These are phyloP conservation scores for Trichodelitschia bisporula DNA, from an alignment of 495 filamentous ascomycete species.

Conservation along the genomic window DNA sequence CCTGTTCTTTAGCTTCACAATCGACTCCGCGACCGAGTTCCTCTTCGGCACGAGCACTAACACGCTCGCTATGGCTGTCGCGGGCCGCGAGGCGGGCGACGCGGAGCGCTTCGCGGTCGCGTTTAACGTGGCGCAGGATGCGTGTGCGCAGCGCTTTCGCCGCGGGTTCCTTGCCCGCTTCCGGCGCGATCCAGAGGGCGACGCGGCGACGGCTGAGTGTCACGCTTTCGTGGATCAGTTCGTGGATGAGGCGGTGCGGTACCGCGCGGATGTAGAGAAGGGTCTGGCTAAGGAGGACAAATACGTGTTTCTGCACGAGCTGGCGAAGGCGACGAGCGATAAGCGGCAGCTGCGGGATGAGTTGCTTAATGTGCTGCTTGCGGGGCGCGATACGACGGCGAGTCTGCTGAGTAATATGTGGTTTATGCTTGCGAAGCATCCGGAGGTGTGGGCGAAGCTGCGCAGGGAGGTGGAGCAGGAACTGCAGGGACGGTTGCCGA, in stretches of 20 bases:
- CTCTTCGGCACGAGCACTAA: constrained; percentile 36
- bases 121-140: constrained; percentile 7
- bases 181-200: constrained; percentile 7
- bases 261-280: constrained; percentile 7
- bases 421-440: constrained; percentile 9
- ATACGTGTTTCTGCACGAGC: constrained; percentile 17
- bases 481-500: constrained; percentile 8
- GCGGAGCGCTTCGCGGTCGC: constrained; percentile 9
- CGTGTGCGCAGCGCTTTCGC: constrained; percentile 4
- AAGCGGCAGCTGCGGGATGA: constrained; percentile 13
- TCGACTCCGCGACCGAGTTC: constrained; percentile 51
- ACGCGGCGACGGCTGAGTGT: constrained; percentile 19
- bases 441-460: constrained; percentile 11
- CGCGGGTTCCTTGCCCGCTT: constrained; percentile 3
- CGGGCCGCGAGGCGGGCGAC: constrained; percentile 3
- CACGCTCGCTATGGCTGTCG: constrained; percentile 10
- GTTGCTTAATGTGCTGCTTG: constrained; percentile 15
- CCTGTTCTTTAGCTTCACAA: constrained; percentile 37
- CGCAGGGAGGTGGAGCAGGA: constrained; percentile 7
- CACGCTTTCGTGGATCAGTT: constrained; percentile 25
- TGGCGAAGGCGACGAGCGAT: constrained; percentile 15
- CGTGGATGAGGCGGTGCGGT: constrained; percentile 13
- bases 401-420: constrained; percentile 14
- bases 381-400: constrained; percentile 21
- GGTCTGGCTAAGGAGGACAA: constrained; percentile 6